These are phyloP conservation scores for Rhodotorula toruloides DNA, from an alignment of 768 basidiomycete genomes.

Conservation along the genomic window DNA sequence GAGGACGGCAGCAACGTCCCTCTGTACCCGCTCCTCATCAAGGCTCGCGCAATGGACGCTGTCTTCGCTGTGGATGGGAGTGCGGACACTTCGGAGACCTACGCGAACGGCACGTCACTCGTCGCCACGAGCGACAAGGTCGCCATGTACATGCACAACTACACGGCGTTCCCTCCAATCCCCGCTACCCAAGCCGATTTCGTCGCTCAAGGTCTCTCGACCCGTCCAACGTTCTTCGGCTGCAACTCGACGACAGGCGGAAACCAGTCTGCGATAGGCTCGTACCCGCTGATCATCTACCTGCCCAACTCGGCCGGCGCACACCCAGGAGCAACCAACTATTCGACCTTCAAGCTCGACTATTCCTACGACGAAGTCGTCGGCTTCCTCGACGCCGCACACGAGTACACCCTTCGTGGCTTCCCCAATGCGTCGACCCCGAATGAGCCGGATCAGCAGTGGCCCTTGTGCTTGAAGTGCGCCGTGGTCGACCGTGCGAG, in stretches of 20 bases:
- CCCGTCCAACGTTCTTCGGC: conserved; percentile 69
- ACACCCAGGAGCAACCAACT: conserved; percentile 42
- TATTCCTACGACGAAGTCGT: conserved; percentile 58
- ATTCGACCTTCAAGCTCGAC: conserved; percentile 36
- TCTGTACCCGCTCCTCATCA: conserved; percentile 64
- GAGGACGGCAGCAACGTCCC: conserved; percentile 69
- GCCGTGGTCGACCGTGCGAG: conserved; percentile 58
- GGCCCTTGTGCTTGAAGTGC: conserved; percentile 65
- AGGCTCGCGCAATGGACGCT: conserved; percentile 63
- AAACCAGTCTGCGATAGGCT: conserved; percentile 31
- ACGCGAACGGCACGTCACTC: conserved; percentile 64
- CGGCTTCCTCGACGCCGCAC: conserved; percentile 61
- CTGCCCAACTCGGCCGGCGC: conserved; percentile 64
- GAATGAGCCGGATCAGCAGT: conserved; percentile 52
- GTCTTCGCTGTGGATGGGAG: conserved; percentile 67
- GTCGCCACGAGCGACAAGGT: conserved; percentile 51
- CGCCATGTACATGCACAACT: conserved; percentile 41
- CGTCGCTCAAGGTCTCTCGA: conserved; percentile 59
- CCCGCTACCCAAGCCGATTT: conserved; percentile 51
- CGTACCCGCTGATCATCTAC: conserved; percentile 66
- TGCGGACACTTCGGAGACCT: conserved; percentile 53
- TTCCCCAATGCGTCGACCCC: conserved; percentile 44
- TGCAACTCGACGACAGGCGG: conserved; percentile 8
- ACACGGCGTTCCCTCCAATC: conserved; percentile 35
- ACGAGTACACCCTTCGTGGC: conserved; percentile 49